These are phyloP conservation scores for Leccinum holopus DNA, from an alignment of 1,284 basidiomycete genomes.

Conservation along the genomic window DNA sequence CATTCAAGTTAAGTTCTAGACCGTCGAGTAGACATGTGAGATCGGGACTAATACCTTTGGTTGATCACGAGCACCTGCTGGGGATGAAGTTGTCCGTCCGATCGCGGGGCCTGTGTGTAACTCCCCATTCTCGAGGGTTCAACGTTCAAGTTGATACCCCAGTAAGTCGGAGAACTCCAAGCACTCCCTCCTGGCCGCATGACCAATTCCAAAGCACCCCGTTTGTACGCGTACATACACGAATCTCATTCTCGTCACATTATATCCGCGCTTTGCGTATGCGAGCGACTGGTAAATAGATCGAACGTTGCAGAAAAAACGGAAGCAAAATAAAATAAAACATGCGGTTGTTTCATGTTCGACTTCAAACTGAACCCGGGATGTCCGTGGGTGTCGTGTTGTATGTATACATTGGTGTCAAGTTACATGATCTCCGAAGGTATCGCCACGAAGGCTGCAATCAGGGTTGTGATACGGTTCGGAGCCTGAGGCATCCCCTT, in stretches of 20 bases:
- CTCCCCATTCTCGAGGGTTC: slow-evolving; percentile 20
- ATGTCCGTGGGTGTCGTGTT: not conserved
- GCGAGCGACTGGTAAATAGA: slow-evolving; percentile 1
- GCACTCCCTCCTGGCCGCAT: slow-evolving; percentile 3
- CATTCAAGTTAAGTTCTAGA: slow-evolving; percentile 27
- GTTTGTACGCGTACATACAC: slow-evolving; percentile 11
- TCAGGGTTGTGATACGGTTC: slow-evolving; percentile 8
- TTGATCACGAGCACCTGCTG: slow-evolving; percentile 6
- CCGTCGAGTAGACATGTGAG: slow-evolving; percentile 19
- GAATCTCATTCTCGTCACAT: slow-evolving; percentile 12
- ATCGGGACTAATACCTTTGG: slow-evolving; percentile 13
- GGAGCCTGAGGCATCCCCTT: not conserved
- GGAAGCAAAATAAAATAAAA: slow-evolving; percentile 6
- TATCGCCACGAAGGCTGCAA: slow-evolving; percentile 3
- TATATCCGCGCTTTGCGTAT: slow-evolving; percentile 13
- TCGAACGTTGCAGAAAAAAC: slow-evolving; percentile 6
- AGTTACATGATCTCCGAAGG: slow-evolving; percentile 5
- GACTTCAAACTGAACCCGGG: slow-evolving; percentile 14
- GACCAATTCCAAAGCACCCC: slow-evolving; percentile 22
- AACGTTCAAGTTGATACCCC: slow-evolving; percentile 3
- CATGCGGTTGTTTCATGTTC: slow-evolving; percentile 20
- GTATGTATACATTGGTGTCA: not conserved
- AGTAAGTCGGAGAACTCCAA: slow-evolving; percentile 15
- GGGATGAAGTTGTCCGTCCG: slow-evolving; percentile 2
- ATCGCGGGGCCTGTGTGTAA: slow-evolving; percentile 13